Percentiles rank a stretch among this genome's conserved stretches.
phyloP scores from a whole-genome alignment of 139 green algal genomes.

The Asterochloris erici region DNA sequence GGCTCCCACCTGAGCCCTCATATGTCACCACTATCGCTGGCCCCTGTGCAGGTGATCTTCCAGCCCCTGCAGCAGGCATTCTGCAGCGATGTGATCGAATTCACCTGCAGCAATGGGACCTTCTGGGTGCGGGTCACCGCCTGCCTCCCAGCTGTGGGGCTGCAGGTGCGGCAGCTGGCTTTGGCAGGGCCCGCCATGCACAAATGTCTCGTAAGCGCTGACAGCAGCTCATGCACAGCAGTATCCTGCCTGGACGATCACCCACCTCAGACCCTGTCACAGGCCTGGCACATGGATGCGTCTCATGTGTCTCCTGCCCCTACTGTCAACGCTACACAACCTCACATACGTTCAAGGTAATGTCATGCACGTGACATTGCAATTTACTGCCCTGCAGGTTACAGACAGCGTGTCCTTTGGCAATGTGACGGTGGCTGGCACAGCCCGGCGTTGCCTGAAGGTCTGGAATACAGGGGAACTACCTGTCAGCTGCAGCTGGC shows the following conservation, averaged over 20 bases:
- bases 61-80: constrained; percentile 45
- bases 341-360: too few relatives aligned
- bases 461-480: constrained; percentile 57
- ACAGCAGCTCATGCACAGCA: neutral
- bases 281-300: neutral
- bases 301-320: neutral
- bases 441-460: constrained; percentile 16
- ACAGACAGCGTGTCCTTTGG: constrained; percentile 50
- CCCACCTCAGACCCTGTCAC: neutral
- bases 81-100: constrained; percentile 55
- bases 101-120: constrained; percentile 29
- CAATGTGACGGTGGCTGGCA: constrained; percentile 44
- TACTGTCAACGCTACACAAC: neutral
- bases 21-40: too few relatives aligned
- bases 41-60: constrained; percentile 52
- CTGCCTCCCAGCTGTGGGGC: constrained; percentile 34
- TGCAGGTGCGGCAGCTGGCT: constrained; percentile 27
- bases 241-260: neutral
- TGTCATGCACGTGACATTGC: too few relatives aligned
- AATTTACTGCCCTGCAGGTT: constrained; percentile 27
- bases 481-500: constrained; percentile 46
- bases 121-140: constrained; percentile 49
- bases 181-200: neutral
- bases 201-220: neutral
- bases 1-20: too few relatives aligned